phyloP scores from a whole-genome alignment of 2,329 filamentous ascomycete genomes.

The Leptographium lundbergii region DNA sequence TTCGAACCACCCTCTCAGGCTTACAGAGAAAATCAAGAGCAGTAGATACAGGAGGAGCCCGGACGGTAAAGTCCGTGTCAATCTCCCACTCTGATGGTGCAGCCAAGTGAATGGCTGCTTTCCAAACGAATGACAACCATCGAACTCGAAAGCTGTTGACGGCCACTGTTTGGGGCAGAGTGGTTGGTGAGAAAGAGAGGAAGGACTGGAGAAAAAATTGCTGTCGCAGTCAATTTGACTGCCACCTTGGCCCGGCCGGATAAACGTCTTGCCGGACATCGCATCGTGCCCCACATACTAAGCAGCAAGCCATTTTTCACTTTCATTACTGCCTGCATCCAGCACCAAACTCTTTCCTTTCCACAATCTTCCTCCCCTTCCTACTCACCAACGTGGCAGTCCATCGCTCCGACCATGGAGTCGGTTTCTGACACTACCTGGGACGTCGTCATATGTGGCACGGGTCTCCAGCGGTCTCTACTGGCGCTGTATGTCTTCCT shows the following conservation, averaged over 20 bases:
- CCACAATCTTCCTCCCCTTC: background rate
- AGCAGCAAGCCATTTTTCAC: background rate
- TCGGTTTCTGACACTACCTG: constrained; percentile 60
- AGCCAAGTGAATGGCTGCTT: constrained; percentile 39
- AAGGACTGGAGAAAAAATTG: background rate
- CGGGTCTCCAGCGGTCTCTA: constrained; percentile 65
- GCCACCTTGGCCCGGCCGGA: background rate
- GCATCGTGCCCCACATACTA: background rate
- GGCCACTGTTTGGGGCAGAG: constrained; percentile 23
- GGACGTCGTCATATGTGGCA: constrained; percentile 71
- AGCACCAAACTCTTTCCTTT: background rate
- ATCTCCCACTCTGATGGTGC: constrained; percentile 50
- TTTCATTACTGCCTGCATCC: background rate
- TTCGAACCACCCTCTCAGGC: constrained; percentile 73
- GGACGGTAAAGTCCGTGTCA: constrained; percentile 17
- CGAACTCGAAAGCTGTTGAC: constrained; percentile 13
- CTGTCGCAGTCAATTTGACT: background rate
- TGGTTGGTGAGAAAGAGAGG: constrained; percentile 20
- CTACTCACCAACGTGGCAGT: background rate
- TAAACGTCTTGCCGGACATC: constrained; percentile 2
- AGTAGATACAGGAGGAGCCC: constrained; percentile 69
- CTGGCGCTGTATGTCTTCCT: constrained; percentile 34
- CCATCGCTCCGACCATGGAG: constrained; percentile 43
- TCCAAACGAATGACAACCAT: constrained; percentile 12
- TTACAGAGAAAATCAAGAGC: constrained; percentile 54